Base-by-base conservation (phyloP, 306 rosid species). In the Fragaria ananassa region DNA sequence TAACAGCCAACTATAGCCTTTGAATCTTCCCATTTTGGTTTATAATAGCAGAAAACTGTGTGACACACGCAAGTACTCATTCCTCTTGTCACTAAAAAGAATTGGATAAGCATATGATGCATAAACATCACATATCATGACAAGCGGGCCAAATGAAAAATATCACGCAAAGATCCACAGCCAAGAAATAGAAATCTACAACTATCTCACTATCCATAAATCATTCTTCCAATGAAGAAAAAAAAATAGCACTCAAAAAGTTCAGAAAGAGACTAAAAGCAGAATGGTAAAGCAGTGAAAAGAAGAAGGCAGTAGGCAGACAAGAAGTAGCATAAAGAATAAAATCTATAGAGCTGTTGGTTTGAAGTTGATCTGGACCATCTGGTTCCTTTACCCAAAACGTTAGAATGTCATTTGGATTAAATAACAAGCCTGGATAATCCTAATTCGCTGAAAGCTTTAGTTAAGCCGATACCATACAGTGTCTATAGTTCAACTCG, bases 391-490 rank as follows among this genome's bases (percentile, higher is more conserved):
- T 61, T 64, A 53, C 58, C 64, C 18, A 7, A 57, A 68, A 19
- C 6, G 56, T 27, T 25, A 41, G 46, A 57, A 79, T 63, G 47
- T 74, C 70, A 83, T 34, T 63, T 58, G 44, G 64, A n/a, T 56
- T 27, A 83, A 76, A 75, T 61, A 81, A 51, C 81, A 84, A 72
- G 78, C 76, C 70, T 82, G 42, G 68, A 62, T 60, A 45, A 54
- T 62, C 57, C 57, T 10, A 51, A 74, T 9, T 39, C 19, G 15
- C 34, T 31, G 81, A 60, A 81, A 80, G 46, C 56, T 29, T 41
- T 15, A 57, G 62, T 47, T 45, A 78, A 62, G 51, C 47, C 71
- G 54, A 14, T 64, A 72, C 62, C 76, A 50, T 63, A 51, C 25
- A 80, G 39, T 72, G 68, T 64, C 78, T 62, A n/a, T 64, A 7